Evolutionary conservation across 2,329 filamentous ascomycete genomes (phyloP).

Genomic region (Monilinia fructicola): DNA sequence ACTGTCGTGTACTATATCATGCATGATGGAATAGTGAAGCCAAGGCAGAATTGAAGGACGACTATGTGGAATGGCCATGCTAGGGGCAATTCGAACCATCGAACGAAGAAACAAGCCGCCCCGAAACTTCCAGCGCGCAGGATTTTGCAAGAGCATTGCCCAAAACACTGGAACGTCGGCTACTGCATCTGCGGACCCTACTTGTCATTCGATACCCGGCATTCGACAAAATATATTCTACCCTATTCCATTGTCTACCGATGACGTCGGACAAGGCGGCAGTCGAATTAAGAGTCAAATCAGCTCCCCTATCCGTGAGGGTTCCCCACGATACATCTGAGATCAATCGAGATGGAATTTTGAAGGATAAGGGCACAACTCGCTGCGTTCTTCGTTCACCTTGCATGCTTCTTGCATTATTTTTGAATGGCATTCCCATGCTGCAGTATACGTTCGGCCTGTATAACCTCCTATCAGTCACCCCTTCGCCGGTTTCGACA

Average conservation of each 20-base stretch:
- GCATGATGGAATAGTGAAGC: conserved; percentile 85
- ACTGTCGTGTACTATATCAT: conserved; percentile 83
- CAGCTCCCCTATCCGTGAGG: conserved; percentile 32
- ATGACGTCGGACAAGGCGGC: neutral
- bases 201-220: neutral
- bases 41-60: conserved; percentile 67
- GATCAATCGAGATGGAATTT: neutral
- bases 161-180: neutral
- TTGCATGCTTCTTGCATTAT: conserved; percentile 50
- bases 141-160: neutral
- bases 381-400: conserved; percentile 63
- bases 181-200: neutral
- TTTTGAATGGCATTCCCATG: neutral
- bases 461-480: too few species aligned
- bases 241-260: neutral
- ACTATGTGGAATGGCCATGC: neutral
- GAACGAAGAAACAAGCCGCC: too few species aligned
- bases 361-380: conserved; percentile 23
- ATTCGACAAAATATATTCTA: too few species aligned
- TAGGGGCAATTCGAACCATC: neutral
- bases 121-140: neutral
- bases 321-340: conserved; percentile 25
- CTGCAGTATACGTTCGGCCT: too few species aligned
- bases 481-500: too few species aligned
- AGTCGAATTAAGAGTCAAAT: conserved; percentile 29